These are phyloP conservation scores for Hyphopichia pseudoburtonii DNA, from an alignment of 1,139 yeast genomes.

Conservation along the genomic window DNA sequence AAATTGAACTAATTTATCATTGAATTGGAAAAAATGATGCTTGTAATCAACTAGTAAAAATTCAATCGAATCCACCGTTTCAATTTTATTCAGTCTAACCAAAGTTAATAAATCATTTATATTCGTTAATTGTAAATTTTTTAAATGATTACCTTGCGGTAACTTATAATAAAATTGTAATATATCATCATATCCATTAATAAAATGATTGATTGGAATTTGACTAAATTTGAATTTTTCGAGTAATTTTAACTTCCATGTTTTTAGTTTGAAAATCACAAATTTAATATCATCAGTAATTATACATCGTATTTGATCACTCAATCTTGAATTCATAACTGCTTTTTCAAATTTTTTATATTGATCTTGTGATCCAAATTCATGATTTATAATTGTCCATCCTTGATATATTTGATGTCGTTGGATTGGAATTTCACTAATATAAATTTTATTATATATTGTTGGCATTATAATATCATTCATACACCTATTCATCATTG, in stretches of 20 bases:
- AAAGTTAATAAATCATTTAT: not conserved
- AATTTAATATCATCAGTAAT: conserved; percentile 13
- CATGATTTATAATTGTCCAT: too few species aligned
- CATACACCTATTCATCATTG: too few species aligned
- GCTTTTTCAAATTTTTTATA: too few species aligned
- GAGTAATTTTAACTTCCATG: conserved; percentile 9
- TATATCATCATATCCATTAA: conserved; percentile 12
- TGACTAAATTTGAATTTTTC: conserved; percentile 10
- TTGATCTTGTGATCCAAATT: too few species aligned
- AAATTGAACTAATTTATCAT: not conserved
- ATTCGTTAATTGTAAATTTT: conserved; percentile 1
- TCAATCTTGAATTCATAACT: too few species aligned
- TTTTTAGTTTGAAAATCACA: conserved; percentile 12
- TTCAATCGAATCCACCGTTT: conserved; percentile 1
- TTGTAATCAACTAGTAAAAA: conserved; percentile 1
- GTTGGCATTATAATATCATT: too few species aligned
- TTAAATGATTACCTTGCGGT: not conserved
- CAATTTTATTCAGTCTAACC: not conserved
- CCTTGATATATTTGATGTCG: too few species aligned
- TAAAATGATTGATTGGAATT: conserved; percentile 18
- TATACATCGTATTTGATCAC: conserved; percentile 5
- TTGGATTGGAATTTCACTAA: too few species aligned
- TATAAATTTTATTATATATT: too few species aligned
- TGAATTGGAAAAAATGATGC: not conserved
- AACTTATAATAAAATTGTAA: conserved; percentile 6